Base-by-base conservation (phyloP, 225 moss, liverwort and hornwort species). In the Polytrichum formosum region DNA sequence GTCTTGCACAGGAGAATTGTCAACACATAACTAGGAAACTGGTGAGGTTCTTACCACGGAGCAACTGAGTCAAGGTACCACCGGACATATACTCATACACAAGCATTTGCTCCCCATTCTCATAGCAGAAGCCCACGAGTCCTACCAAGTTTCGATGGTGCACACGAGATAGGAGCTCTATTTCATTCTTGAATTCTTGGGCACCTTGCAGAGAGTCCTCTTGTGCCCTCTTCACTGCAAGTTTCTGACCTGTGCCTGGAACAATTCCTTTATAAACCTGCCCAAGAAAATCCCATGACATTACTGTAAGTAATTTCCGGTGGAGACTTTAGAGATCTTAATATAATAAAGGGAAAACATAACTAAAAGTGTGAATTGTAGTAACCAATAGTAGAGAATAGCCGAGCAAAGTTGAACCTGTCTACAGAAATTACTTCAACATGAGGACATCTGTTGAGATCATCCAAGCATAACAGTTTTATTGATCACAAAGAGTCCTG, bases 91-190 rank as follows among this genome's bases (percentile, higher is more conserved):
- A 91, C 78, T 96, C 93, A n/a, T 96, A 96, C 10, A 93, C 83
- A 20, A 96, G 83, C 87, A 91, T 89, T 78, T 96, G 90, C 85
- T 96, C 95, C 20, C 86, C 79, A 2, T 84, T 77, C 72, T 93
- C 90, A 18, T 84, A 96, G 82, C 91, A 96, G 68, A 93, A 96
- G 31, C 95, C 95, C 8, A 96, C 80, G 1, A 96, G 78, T 10
- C 90, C 93, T 56, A 96, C 90, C 59, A 96, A 74, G 67, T 96
- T 90, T 26, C 72, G 72, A 75, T 95, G 95, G 65, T 95, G 95
- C n/a, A 93, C 90, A 2, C 95, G 88, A 8, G 93, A 95, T 65
- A 96, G 73, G 7, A 91, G 73, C 71, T 96, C 91, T 16, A 96
- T 96, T 70, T 96, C 95, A 33, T 74, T 91, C 67, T 96, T 96